Percentiles rank a stretch among this genome's conserved stretches.
These are phyloP conservation scores for Helenozyma rhizophorensis DNA, from an alignment of 805 yeast genomes.

Conservation along the genomic window DNA sequence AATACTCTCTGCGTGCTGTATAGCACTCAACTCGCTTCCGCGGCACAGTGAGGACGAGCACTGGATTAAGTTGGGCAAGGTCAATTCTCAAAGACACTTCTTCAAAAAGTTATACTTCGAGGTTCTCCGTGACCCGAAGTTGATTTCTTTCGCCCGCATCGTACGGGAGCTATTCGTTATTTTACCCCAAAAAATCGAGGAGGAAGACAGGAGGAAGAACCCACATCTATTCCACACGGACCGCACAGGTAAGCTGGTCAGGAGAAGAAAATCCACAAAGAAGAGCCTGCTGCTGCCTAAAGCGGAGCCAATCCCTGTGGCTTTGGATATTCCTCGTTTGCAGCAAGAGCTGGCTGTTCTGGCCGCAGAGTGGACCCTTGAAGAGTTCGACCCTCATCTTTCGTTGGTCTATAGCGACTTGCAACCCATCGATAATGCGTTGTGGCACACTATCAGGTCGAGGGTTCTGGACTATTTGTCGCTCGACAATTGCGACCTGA, in stretches of 20 bases:
- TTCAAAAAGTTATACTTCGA: slow-evolving; percentile 54
- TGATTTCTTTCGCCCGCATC: slow-evolving; percentile 49
- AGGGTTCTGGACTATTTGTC: slow-evolving; percentile 64
- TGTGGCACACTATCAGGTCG: slow-evolving; percentile 57
- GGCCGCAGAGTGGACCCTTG: slow-evolving; percentile 49
- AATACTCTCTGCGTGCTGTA: slow-evolving; percentile 53
- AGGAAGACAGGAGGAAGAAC: slow-evolving; percentile 30
- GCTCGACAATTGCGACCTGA: slow-evolving; percentile 38
- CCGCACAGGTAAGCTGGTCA: slow-evolving; percentile 25
- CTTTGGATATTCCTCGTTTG: slow-evolving; percentile 24
- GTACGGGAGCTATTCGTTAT: slow-evolving; percentile 56
- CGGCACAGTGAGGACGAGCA: slow-evolving; percentile 29
- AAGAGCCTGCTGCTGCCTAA: slow-evolving; percentile 1
- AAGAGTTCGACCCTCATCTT: slow-evolving; percentile 67
- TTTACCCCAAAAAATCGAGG: slow-evolving; percentile 35
- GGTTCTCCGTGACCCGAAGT: slow-evolving; percentile 41
- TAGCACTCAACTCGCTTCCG: slow-evolving; percentile 46
- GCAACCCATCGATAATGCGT: slow-evolving; percentile 64
- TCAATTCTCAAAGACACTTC: slow-evolving; percentile 45
- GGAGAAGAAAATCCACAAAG: slow-evolving; percentile 16
- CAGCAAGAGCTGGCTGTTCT: slow-evolving; percentile 45
- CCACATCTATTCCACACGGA: slow-evolving; percentile 38
- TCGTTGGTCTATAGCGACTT: slow-evolving; percentile 64
- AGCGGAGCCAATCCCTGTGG: slow-evolving; percentile 12
- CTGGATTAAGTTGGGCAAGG: slow-evolving; percentile 37